These are phyloP conservation scores for Hemileccinum impolitum DNA, from an alignment of 768 basidiomycete species.

Conservation along the genomic window DNA sequence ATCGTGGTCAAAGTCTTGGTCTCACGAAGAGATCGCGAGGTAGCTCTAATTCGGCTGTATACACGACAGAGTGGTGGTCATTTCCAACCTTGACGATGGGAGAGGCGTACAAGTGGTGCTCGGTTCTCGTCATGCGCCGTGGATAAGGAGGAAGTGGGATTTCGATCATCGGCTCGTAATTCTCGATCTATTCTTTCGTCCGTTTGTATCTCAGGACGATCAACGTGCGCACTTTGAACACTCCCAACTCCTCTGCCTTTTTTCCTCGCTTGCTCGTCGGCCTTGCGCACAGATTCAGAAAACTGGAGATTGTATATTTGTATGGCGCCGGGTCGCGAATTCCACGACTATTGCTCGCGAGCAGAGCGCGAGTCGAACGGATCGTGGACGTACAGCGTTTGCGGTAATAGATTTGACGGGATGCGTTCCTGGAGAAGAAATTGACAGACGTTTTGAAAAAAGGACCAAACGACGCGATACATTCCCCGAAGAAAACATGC, in stretches of 20 bases:
- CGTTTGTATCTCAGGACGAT: constrained; percentile 21
- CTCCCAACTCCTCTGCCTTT: constrained; percentile 9
- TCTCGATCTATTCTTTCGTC: constrained; percentile 20
- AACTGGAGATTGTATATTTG: no score
- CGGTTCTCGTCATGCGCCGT: constrained; percentile 15
- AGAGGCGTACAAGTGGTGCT: constrained; percentile 50
- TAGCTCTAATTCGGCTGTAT: constrained; percentile 49
- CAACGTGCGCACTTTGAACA: constrained; percentile 13
- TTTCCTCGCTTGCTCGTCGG: constrained; percentile 1
- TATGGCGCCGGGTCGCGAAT: constrained; percentile 11
- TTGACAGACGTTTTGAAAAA: no score
- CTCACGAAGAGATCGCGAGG: constrained; percentile 40
- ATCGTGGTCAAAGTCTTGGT: constrained; percentile 36
- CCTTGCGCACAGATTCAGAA: no score
- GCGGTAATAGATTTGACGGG: constrained; percentile 36
- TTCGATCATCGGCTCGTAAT: constrained; percentile 27
- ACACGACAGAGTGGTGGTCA: constrained; percentile 54
- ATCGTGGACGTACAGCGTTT: constrained; percentile 43
- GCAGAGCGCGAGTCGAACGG: constrained; percentile 36
- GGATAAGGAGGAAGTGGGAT: no score
- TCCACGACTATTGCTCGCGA: constrained; percentile 18
- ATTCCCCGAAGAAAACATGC: no score
- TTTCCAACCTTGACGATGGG: constrained; percentile 34
- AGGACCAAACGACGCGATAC: no score
- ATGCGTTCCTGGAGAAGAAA: constrained; percentile 38